Base-by-base conservation (phyloP, 345 rosid species). In the Populus ilicifolia region DNA sequence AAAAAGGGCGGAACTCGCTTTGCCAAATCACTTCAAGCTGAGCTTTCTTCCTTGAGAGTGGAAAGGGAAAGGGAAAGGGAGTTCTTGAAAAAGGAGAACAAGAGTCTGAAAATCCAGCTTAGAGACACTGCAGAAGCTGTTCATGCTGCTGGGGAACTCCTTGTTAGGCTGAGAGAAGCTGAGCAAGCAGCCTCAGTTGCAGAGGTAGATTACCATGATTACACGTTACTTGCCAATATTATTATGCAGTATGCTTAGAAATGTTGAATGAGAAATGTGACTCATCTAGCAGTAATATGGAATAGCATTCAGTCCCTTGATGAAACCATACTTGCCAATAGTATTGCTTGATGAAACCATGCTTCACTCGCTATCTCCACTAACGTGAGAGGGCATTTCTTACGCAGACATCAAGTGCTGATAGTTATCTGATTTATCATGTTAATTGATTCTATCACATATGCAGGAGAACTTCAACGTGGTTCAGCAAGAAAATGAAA, bases 111-210 rank as follows among this genome's bases (percentile, higher is more conserved):
- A 83, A 80, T 84, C 82, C 99, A 96, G 85, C 88, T 93, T 29
- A 85, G 96, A 66, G 92, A 95, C 87, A 95, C 97, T 54, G 99
- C 98, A 50, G 99, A 96, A 83, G 99, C 98, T 61, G 99, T 93
- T 77, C 99, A 93, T 81, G 93, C 97, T 62, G 98, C 99, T 39
- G 99, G 99, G 80, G 99, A 95, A 84, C 91, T 95, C 36, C 98
- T 95, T 48, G 97, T 91, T 33, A 81, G 97, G 82, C 89, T 95
- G 36, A 89, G 91, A 86, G 99, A 93, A 87, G 94, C 99, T 16
- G 98, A 93, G 79, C 94, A 92, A 76, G 87, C 93, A 13, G 90
- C 97, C 73, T 81, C 94, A 68, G 82, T 75, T 72, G 93, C 97
- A 48, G 93, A 90, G 99, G 99, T 93, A 87, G 80, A 35, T 54